Evolutionary conservation across 495 filamentous ascomycete genomes (phyloP).

Genomic region (Aspergillus egyptiacus): DNA sequence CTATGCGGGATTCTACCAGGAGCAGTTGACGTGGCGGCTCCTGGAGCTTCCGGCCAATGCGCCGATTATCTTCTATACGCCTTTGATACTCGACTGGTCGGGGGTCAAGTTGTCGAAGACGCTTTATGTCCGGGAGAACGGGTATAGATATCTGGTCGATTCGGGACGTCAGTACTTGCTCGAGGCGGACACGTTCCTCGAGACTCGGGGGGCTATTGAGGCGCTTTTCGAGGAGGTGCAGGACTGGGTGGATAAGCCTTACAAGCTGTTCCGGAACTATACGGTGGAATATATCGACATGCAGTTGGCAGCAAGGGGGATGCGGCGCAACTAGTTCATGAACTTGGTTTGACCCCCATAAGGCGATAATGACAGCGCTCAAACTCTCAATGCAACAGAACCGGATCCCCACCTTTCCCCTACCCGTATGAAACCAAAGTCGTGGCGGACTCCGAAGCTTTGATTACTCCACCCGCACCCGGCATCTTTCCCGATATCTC

Average conservation of each 20-base stretch:
- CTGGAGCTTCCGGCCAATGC: constrained; percentile 6
- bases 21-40: constrained; percentile 22
- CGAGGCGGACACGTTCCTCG: constrained; percentile 25
- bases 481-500: too few species aligned
- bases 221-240: constrained; percentile 16
- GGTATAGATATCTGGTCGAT: constrained; percentile 17
- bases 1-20: constrained; percentile 28
- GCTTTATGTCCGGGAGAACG: constrained; percentile 23
- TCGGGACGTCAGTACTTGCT: constrained; percentile 7
- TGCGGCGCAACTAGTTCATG: constrained; percentile 10
- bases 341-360: too few species aligned
- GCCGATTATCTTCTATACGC: constrained; percentile 19
- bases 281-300: constrained; percentile 16
- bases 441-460: too few species aligned
- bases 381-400: too few species aligned
- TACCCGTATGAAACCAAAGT: too few species aligned
- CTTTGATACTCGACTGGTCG: constrained; percentile 29
- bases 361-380: too few species aligned
- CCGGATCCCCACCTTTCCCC: too few species aligned
- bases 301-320: constrained; percentile 1
- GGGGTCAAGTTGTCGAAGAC: constrained; percentile 28
- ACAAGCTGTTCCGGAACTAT: constrained; percentile 15
- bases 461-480: too few species aligned
- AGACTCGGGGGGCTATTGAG: constrained; percentile 16
- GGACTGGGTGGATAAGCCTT: constrained; percentile 14